Conservation (phyloP, 768 basidiomycete species). For the Hysterangium stoloniferum region DNA sequence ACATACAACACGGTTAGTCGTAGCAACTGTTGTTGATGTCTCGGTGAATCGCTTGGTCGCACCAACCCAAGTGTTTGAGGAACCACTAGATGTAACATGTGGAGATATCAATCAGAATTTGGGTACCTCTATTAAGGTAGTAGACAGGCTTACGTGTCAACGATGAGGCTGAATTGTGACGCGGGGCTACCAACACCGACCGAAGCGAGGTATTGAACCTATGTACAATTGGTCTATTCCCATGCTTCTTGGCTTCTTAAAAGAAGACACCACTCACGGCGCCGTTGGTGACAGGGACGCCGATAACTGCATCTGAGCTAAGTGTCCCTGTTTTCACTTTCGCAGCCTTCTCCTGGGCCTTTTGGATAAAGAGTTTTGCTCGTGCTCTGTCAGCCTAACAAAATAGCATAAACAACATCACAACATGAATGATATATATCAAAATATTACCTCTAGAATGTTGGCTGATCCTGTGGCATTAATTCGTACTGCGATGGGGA, state of each 20-base stretch:
- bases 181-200: conserved; percentile 5
- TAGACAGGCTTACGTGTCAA: too few relatives aligned
- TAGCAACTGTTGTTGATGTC: neutral
- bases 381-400: neutral
- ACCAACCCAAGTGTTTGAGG: conserved; percentile 68
- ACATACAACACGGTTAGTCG: conserved; percentile 4
- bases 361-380: neutral
- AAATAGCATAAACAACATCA: neutral
- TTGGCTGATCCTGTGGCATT: conserved; percentile 3
- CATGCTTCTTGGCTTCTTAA: too few relatives aligned
- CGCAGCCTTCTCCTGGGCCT: neutral
- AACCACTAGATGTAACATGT: too few relatives aligned
- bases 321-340: conserved; percentile 1
- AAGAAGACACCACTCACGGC: too few relatives aligned
- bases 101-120: too few relatives aligned
- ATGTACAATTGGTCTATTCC: neutral
- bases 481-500: conserved; percentile 4
- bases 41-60: conserved; percentile 24
- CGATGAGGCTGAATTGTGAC: neutral
- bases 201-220: neutral
- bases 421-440: neutral
- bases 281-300: neutral
- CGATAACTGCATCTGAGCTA: neutral
- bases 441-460: neutral
- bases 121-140: too few relatives aligned